These are phyloP conservation scores for Inga oerstediana DNA, from an alignment of 306 rosid genomes.

Conservation along the genomic window DNA sequence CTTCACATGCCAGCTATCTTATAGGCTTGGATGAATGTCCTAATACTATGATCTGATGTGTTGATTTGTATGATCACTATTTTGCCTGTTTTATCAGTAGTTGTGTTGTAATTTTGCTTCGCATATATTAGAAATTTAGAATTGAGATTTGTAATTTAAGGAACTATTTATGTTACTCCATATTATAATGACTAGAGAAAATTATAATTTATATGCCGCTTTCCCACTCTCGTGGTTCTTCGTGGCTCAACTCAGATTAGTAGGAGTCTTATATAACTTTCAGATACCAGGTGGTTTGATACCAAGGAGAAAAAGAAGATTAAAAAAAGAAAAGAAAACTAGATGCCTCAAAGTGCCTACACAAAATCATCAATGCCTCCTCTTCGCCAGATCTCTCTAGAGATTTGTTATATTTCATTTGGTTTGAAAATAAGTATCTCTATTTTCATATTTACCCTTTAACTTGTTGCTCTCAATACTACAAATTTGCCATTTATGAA, in stretches of 20 bases:
- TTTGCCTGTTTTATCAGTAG: constrained; percentile 10
- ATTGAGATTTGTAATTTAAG: constrained; percentile 17
- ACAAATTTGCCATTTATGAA: background rate
- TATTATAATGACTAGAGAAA: background rate
- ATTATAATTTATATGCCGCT: no score
- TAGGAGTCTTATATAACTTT: no score
- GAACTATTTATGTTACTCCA: background rate
- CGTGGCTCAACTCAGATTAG: no score
- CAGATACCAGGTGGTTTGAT: no score
- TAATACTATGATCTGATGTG: background rate
- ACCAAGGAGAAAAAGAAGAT: no score
- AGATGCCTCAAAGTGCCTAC: constrained; percentile 17
- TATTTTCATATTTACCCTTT: background rate
- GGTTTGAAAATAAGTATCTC: background rate
- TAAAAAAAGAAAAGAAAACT: background rate
- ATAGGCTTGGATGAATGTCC: constrained; percentile 17
- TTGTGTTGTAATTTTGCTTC: background rate
- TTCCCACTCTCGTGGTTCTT: no score
- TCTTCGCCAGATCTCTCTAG: constrained; percentile 13
- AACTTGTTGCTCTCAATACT: background rate
- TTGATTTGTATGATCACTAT: background rate
- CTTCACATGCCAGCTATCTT: constrained; percentile 1
- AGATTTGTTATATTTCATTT: constrained; percentile 19
- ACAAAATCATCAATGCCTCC: background rate
- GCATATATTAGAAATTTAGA: constrained; percentile 12